Evolutionary conservation across 441 rosid genomes (phyloP).

Genomic region (Manihot esculenta): DNA sequence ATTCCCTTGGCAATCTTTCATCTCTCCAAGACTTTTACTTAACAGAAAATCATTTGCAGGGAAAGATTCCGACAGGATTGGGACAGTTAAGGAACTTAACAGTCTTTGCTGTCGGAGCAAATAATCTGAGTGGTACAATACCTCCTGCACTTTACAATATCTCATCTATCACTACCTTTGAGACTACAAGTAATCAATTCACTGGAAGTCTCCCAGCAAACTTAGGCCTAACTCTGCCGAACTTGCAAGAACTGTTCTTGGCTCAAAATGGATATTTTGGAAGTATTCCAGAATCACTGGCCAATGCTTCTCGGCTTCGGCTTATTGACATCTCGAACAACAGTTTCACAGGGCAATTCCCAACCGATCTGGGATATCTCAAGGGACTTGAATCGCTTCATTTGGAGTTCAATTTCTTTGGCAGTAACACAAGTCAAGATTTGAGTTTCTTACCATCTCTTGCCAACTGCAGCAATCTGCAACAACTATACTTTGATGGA

Average conservation of each 20-base stretch:
- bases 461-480: slow-evolving; percentile 1
- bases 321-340: neutral
- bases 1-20: slow-evolving; percentile 11
- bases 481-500: neutral
- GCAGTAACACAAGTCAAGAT: neutral
- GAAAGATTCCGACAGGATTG: slow-evolving; percentile 8
- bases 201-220: neutral
- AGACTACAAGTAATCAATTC: neutral
- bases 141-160: slow-evolving; percentile 10
- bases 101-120: neutral
- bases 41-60: neutral
- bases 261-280: neutral
- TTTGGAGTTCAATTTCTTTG: neutral
- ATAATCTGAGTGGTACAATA: slow-evolving; percentile 13
- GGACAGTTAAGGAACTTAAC: neutral
- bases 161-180: neutral
- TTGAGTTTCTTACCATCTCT: neutral
- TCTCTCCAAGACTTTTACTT: neutral
- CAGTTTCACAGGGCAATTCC: neutral
- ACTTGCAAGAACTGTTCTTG: neutral
- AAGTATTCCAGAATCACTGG: neutral
- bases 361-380: neutral
- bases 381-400: neutral
- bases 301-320: slow-evolving; percentile 11
- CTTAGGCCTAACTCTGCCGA: slow-evolving; percentile 14